Conservation (phyloP, 805 yeast species). For the Yarrowia bubula region DNA sequence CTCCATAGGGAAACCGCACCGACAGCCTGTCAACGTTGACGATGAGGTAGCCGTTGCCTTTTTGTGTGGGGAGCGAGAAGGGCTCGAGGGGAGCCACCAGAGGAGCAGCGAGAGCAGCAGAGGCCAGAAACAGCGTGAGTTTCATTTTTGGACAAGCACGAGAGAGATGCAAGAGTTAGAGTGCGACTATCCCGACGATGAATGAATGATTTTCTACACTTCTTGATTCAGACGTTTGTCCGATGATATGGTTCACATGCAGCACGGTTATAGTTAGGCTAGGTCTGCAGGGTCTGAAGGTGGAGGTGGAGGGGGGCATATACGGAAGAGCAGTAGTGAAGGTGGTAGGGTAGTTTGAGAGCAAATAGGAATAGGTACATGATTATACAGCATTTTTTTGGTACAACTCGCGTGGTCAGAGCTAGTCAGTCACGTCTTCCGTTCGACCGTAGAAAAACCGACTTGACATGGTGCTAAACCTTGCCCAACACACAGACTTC, state of each 20-base stretch:
- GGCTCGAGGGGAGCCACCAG: not conserved
- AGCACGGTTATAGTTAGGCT: not conserved
- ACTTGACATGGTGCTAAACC: not conserved
- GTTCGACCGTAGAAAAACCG: not conserved
- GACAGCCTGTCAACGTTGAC: constrained; percentile 19
- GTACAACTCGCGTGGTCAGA: too few relatives aligned
- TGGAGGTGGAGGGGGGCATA: too few relatives aligned
- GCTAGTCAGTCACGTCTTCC: not conserved
- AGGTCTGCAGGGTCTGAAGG: constrained; percentile 15
- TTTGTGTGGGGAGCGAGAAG: not conserved
- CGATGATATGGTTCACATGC: not conserved
- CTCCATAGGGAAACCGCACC: constrained; percentile 18
- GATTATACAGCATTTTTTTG: too few relatives aligned
- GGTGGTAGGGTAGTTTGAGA: not conserved
- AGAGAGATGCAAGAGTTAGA: not conserved
- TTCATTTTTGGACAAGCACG: not conserved
- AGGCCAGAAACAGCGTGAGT: not conserved
- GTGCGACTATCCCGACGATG: not conserved
- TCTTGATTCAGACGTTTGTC: not conserved
- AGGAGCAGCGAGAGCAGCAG: not conserved
- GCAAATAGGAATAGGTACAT: too few relatives aligned
- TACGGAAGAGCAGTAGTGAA: too few relatives aligned
- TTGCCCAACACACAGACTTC: not conserved
- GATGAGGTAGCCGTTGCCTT: not conserved
- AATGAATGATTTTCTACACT: not conserved